Percentiles rank a stretch among this genome's conserved stretches.
Evolutionary conservation across 805 yeast species (phyloP).

Genomic region (Sugiyamaella marilandica): DNA sequence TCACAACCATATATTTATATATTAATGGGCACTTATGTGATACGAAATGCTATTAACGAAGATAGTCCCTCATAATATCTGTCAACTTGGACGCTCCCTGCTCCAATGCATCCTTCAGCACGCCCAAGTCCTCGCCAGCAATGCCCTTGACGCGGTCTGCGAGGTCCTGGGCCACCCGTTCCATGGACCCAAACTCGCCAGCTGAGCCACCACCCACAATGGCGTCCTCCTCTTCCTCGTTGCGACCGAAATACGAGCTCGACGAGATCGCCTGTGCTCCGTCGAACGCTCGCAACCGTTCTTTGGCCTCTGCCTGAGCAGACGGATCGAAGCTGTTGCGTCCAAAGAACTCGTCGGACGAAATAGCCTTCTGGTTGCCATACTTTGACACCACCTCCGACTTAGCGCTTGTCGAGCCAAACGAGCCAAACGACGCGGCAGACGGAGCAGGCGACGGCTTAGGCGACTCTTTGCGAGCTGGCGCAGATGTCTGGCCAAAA

Average conservation of each 20-base stretch:
- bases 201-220: conserved; percentile 28
- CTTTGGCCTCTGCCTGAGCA: conserved; percentile 72
- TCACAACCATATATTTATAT: background rate
- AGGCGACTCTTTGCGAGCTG: conserved; percentile 40
- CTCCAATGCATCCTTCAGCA: conserved; percentile 85
- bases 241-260: conserved; percentile 86
- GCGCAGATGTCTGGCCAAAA: conserved; percentile 70
- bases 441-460: conserved; percentile 14
- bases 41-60: conserved; percentile 37
- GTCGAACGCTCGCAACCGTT: conserved; percentile 73
- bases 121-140: conserved; percentile 85
- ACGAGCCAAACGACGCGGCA: conserved; percentile 14
- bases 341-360: conserved; percentile 92
- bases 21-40: background rate
- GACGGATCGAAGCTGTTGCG: conserved; percentile 76
- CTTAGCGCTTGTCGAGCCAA: conserved; percentile 12
- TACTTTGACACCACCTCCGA: conserved; percentile 47
- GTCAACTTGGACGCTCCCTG: conserved; percentile 89
- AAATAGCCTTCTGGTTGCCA: conserved; percentile 88
- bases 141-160: conserved; percentile 66
- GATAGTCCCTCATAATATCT: conserved; percentile 78
- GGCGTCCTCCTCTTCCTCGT: conserved; percentile 44
- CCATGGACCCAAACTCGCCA: conserved; percentile 41
- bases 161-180: conserved; percentile 53
- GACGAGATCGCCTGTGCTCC: conserved; percentile 92